Evolutionary conservation across 805 yeast genomes (phyloP).

Genomic region (Zygotorulaspora danielsina): DNA sequence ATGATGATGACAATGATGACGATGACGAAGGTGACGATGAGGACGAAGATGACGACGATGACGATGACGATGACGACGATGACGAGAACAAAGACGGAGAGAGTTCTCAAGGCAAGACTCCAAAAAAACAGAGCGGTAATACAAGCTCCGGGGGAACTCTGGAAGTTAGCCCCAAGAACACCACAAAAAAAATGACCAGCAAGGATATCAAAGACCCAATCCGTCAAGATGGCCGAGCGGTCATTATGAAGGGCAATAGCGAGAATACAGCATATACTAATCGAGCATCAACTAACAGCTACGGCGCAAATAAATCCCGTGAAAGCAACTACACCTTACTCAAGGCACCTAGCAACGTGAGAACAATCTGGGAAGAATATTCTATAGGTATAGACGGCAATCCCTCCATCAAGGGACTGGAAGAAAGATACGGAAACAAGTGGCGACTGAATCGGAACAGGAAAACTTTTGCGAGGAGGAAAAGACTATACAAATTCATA

Average conservation of each 20-base stretch:
- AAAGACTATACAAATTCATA: slow-evolving; percentile 36
- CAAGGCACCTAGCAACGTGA: slow-evolving; percentile 35
- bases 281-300: neutral
- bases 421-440: slow-evolving; percentile 39
- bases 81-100: slow-evolving; percentile 14
- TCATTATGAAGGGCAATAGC: neutral
- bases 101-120: neutral
- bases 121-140: too few relatives aligned
- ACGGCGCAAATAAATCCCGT: slow-evolving; percentile 4
- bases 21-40: slow-evolving; percentile 5
- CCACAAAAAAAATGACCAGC: neutral
- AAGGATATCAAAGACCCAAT: neutral
- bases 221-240: neutral
- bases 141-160: neutral
- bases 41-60: slow-evolving; percentile 14
- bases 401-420: slow-evolving; percentile 41
- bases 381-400: slow-evolving; percentile 39
- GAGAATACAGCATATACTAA: neutral
- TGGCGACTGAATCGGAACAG: slow-evolving; percentile 40
- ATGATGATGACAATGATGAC: slow-evolving; percentile 17
- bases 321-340: slow-evolving; percentile 27
- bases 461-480: slow-evolving; percentile 37
- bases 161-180: slow-evolving; percentile 1
- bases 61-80: slow-evolving; percentile 18
- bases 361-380: slow-evolving; percentile 40